Evolutionary conservation across 768 basidiomycete species (phyloP).

Genomic region (Mycena pura): DNA sequence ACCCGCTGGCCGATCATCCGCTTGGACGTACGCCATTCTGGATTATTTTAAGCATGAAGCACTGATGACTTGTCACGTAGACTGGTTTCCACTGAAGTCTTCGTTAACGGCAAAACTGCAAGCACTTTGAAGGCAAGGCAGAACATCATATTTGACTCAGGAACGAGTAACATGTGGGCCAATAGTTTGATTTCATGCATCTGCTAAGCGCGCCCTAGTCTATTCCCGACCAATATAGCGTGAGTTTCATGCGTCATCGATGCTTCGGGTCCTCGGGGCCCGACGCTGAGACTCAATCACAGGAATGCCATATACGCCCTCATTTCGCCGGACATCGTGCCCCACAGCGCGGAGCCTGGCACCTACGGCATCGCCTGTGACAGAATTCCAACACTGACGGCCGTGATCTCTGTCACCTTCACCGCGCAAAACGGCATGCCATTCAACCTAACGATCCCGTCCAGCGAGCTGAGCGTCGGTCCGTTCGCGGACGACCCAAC

Average conservation of each 20-base stretch:
- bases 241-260: conserved; percentile 37
- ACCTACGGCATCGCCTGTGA: conserved; percentile 62
- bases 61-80: not conserved
- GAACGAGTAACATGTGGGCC: conserved; percentile 55
- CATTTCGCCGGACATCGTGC: conserved; percentile 63
- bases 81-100: conserved; percentile 50
- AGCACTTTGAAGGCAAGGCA: conserved; percentile 46
- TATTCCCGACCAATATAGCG: conserved; percentile 56
- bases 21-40: conserved; percentile 43
- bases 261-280: too few relatives aligned
- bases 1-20: conserved; percentile 39
- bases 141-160: conserved; percentile 62
- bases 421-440: conserved; percentile 54
- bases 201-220: conserved; percentile 1
- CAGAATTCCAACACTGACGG: conserved; percentile 52
- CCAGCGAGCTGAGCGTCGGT: conserved; percentile 62
- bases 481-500: conserved; percentile 58
- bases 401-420: conserved; percentile 59
- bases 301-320: conserved; percentile 60
- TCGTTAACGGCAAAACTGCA: conserved; percentile 60
- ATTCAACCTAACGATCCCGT: conserved; percentile 65
- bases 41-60: not conserved
- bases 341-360: conserved; percentile 57
- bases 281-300: too few relatives aligned
- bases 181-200: too few relatives aligned